phyloP scores from a whole-genome alignment of 2,329 filamentous ascomycete genomes.

The Botryotinia convoluta region DNA sequence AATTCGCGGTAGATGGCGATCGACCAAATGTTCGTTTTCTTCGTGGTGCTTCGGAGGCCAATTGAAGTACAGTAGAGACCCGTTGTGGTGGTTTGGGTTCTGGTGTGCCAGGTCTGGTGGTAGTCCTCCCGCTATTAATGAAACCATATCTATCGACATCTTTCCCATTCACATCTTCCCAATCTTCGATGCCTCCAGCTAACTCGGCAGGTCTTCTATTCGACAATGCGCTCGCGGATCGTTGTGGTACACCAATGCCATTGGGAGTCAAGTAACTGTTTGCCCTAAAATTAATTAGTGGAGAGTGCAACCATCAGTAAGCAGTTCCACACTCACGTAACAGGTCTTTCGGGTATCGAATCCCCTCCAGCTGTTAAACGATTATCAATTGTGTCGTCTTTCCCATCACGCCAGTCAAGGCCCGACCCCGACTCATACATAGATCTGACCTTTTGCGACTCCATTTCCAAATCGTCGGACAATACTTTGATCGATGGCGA shows the following conservation, averaged over 20 bases:
- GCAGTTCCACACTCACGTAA: slow-evolving; percentile 22
- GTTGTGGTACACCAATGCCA: slow-evolving; percentile 17
- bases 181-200: slow-evolving; percentile 62
- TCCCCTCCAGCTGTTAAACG: slow-evolving; percentile 17
- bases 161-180: slow-evolving; percentile 60
- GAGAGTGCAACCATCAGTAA: slow-evolving; percentile 9
- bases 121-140: slow-evolving; percentile 49
- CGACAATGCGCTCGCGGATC: slow-evolving; percentile 32
- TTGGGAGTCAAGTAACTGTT: slow-evolving; percentile 27
- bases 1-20: slow-evolving; percentile 31
- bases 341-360: slow-evolving; percentile 17
- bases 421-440: slow-evolving; percentile 37
- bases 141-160: slow-evolving; percentile 69
- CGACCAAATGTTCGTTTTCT: slow-evolving; percentile 35
- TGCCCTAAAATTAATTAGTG: slow-evolving; percentile 26
- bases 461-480: slow-evolving; percentile 36
- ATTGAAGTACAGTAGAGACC: slow-evolving; percentile 35
- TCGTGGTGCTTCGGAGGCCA: slow-evolving; percentile 36
- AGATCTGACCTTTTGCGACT: slow-evolving; percentile 39
- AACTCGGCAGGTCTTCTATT: slow-evolving; percentile 44
- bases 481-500: slow-evolving; percentile 31
- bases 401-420: slow-evolving; percentile 33
- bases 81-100: slow-evolving; percentile 36
- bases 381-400: slow-evolving; percentile 20
- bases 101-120: slow-evolving; percentile 42